Percentiles rank a stretch among this genome's conserved stretches.
These are phyloP conservation scores for Oryza coarctata DNA, from an alignment of 176 grass and related monocot genomes.

Conservation along the genomic window DNA sequence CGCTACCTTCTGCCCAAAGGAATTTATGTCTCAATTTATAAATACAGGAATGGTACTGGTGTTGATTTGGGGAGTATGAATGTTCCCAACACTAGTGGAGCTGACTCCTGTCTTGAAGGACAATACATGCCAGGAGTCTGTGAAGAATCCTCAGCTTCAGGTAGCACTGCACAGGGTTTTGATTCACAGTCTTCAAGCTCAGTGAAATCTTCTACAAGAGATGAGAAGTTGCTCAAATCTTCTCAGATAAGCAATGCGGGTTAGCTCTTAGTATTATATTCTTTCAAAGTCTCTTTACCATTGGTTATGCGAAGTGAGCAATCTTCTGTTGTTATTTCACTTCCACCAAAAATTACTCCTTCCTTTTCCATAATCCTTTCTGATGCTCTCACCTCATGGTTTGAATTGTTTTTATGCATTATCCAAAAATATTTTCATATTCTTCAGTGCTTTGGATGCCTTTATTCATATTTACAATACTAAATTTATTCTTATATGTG, in stretches of 20 bases:
- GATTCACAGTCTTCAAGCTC: slow-evolving; percentile 36
- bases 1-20: neutral
- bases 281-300: slow-evolving; percentile 20
- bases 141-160: slow-evolving; percentile 51
- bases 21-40: slow-evolving; percentile 40
- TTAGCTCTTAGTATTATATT: slow-evolving; percentile 25
- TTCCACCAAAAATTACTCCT: neutral
- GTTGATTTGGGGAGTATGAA: slow-evolving; percentile 42
- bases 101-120: slow-evolving; percentile 18
- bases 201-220: slow-evolving; percentile 46
- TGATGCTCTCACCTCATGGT: neutral
- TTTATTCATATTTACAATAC: slow-evolving; percentile 6
- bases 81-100: slow-evolving; percentile 29
- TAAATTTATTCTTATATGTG: slow-evolving; percentile 16
- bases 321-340: neutral
- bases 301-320: neutral
- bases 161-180: slow-evolving; percentile 29
- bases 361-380: neutral
- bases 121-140: slow-evolving; percentile 30
- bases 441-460: slow-evolving; percentile 23
- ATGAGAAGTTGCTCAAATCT: slow-evolving; percentile 28
- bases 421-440: neutral
- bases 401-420: slow-evolving; percentile 25
- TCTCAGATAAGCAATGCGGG: slow-evolving; percentile 52
- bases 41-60: slow-evolving; percentile 40